These are phyloP conservation scores for Volvariella volvacea DNA, from an alignment of 1,284 basidiomycete genomes.

Conservation along the genomic window DNA sequence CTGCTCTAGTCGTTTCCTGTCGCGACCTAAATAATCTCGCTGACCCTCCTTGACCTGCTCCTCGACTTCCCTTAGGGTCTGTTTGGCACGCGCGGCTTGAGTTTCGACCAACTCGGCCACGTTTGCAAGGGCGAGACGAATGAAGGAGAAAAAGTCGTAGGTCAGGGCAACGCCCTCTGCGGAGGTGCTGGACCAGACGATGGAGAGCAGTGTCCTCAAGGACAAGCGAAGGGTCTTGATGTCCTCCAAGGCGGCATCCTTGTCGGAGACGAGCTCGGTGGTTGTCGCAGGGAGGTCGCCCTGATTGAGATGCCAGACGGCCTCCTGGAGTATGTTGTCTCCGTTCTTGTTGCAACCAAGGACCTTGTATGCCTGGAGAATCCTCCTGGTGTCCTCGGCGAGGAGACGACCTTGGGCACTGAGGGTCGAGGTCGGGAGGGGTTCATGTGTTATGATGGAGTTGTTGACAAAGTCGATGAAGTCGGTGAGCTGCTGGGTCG, in stretches of 20 bases:
- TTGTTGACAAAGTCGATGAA: slow-evolving; percentile 46
- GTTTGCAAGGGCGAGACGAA: slow-evolving; percentile 56
- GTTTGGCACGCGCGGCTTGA: slow-evolving; percentile 42
- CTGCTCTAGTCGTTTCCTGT: slow-evolving; percentile 37
- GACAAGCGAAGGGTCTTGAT: slow-evolving; percentile 39
- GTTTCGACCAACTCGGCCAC: slow-evolving; percentile 49
- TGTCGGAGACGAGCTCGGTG: slow-evolving; percentile 25
- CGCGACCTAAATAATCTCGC: slow-evolving; percentile 47
- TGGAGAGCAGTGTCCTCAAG: slow-evolving; percentile 40
- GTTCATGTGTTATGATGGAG: slow-evolving; percentile 38
- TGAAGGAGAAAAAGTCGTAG: slow-evolving; percentile 55
- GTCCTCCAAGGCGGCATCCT: slow-evolving; percentile 42
- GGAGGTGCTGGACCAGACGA: slow-evolving; percentile 44
- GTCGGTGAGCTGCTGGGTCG: slow-evolving; percentile 42
- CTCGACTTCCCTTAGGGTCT: slow-evolving; percentile 45
- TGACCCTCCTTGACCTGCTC: slow-evolving; percentile 51
- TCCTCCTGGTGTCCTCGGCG: slow-evolving; percentile 36
- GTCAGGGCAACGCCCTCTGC: slow-evolving; percentile 47
- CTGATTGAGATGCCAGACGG: slow-evolving; percentile 53
- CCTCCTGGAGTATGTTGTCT: slow-evolving; percentile 56
- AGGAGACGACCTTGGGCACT: slow-evolving; percentile 46
- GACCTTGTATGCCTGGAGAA: slow-evolving; percentile 48
- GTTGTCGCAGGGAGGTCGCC: slow-evolving; percentile 36
- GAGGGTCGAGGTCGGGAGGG: slow-evolving; percentile 29
- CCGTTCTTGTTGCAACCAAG: slow-evolving; percentile 50